Evolutionary conservation across 129 eudicot species (phyloP), one percentile per base, ranked within the genome.

Genomic region (Smallanthus sonchifolius): DNA sequence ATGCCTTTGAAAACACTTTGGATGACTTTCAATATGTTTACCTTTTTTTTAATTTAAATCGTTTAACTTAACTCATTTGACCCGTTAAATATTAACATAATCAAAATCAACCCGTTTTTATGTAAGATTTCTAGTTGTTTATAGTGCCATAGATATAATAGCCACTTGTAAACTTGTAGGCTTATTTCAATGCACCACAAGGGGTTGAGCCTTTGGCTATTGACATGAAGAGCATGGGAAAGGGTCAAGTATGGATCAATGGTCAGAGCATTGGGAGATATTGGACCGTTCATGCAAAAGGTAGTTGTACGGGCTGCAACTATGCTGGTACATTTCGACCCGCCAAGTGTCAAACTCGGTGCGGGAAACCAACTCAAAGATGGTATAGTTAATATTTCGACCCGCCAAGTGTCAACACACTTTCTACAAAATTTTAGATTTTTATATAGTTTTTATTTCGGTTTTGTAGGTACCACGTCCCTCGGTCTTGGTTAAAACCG

Each of bases 181-280:
- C 95, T 51, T 83, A 90, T 85, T 93, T 93, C 81, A 78, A 84
- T 77, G 87, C 92, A 71, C 98, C 96, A 10, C 70, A 66, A 48
- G 98, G 96, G 51, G 67, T 28, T 39, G 90, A 86, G 56, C 96
- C 98, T 13, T 77, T 93, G 78, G 96, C 96, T 15, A 51, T 93
- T 75, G 95, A 93, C 84, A 74, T 93, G 82, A 61, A 73, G 40
- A 83, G 90, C 67, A 93, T 93, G 98, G 96, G 92, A 45, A 93
- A 93, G 67, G 96, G 96, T 60, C 95, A 93, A 83, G 82, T 84
- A 49, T 93, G 98, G 98, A 79, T 93, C 77, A 93, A 93, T 71
- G 98, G 98, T 48, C 85, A 90, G 39, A 86, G 86, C 84, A 87
- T 93, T 10, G 98, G 98, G 69, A 86, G 98, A 83, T 90, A 89